A percentile compares a stretch with the other conserved stretches of the same genome.
These are phyloP conservation scores for Helianthus annuus DNA, from an alignment of 129 eudicot genomes.

Conservation along the genomic window HanXRQr2.0-SUNRISE NC_035433.2:20063897-20064396, in stretches of 20 bases:
- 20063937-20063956: constrained; percentile 44
- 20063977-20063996: constrained; percentile 73
- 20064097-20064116: background rate
- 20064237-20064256: too few relatives aligned
- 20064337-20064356: constrained; percentile 63
- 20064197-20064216: too few relatives aligned
- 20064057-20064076: constrained; percentile 59
- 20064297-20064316: too few relatives aligned
- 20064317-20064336: too few relatives aligned
- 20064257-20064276: too few relatives aligned
- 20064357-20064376: constrained; percentile 68
- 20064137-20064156: too few relatives aligned
- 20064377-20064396: constrained; percentile 62
- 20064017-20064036: constrained; percentile 70
- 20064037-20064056: constrained; percentile 57
- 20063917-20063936: constrained; percentile 49
- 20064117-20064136: too few relatives aligned
- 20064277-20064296: too few relatives aligned
- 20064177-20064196: too few relatives aligned
- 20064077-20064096: background rate
- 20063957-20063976: constrained; percentile 32
- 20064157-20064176: too few relatives aligned
- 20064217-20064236: too few relatives aligned
- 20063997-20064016: constrained; percentile 71
- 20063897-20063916: constrained; percentile 83